Evolutionary conservation across 345 rosid genomes (phyloP).

Genomic region (Laguncularia racemosa): DNA sequence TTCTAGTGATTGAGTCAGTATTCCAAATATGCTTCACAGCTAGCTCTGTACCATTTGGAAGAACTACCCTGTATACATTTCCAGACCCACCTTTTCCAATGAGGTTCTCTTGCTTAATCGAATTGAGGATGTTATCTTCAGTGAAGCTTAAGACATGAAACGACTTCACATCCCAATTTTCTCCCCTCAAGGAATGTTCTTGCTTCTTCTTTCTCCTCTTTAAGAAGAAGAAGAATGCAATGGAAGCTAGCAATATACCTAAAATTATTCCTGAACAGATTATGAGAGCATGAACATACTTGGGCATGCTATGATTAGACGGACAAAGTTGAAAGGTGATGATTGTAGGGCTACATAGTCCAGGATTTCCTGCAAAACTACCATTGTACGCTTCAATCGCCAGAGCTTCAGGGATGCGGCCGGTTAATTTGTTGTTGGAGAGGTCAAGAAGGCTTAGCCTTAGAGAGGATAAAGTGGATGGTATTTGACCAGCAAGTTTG

Average conservation of each 20-base stretch:
- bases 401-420: conserved; percentile 59
- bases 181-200: conserved; percentile 46
- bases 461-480: conserved; percentile 54
- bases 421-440: conserved; percentile 52
- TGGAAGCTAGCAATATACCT: conserved; percentile 38
- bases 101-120: conserved; percentile 76
- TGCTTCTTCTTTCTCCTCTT: conserved; percentile 47
- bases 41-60: conserved; percentile 60
- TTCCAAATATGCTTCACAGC: conserved; percentile 84
- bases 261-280: conserved; percentile 44
- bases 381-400: conserved; percentile 61
- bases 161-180: conserved; percentile 76
- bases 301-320: conserved; percentile 29
- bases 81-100: conserved; percentile 94
- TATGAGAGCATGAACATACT: conserved; percentile 33
- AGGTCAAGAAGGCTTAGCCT: conserved; percentile 82
- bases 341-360: conserved; percentile 61
- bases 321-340: conserved; percentile 48
- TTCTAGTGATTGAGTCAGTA: conserved; percentile 18
- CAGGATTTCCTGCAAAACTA: conserved; percentile 64
- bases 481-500: conserved; percentile 58
- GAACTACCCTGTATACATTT: conserved; percentile 63
- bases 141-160: conserved; percentile 61
- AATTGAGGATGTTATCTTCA: conserved; percentile 78
- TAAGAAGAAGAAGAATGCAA: conserved; percentile 42